phyloP scores from a whole-genome alignment of 176 grass and related monocot genomes.

The Triticum urartu region DNA sequence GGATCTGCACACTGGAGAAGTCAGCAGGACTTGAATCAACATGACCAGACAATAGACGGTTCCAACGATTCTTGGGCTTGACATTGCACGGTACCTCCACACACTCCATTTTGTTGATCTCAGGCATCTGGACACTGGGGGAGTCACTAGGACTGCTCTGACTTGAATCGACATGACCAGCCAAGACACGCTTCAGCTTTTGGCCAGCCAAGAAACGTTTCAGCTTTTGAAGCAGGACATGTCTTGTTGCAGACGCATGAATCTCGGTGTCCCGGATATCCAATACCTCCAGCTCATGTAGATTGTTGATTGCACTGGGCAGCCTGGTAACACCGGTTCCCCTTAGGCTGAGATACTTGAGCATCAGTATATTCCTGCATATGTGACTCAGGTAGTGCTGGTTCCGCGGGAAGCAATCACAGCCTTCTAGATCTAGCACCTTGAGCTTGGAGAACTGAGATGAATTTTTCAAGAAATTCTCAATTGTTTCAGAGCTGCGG shows the following conservation, averaged over 20 bases:
- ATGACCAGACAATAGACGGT: neutral
- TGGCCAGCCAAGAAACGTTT: slow-evolving; percentile 29
- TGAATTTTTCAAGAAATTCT: neutral
- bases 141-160: neutral
- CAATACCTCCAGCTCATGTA: slow-evolving; percentile 22
- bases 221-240: neutral
- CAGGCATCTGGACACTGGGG: too few relatives aligned
- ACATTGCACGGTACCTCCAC: too few relatives aligned
- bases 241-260: neutral
- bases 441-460: neutral
- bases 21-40: neutral
- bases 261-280: slow-evolving; percentile 24
- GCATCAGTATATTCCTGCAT: neutral
- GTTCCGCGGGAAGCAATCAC: neutral
- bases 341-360: slow-evolving; percentile 27
- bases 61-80: neutral
- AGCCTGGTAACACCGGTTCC: neutral
- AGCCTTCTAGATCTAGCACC: slow-evolving; percentile 25
- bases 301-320: slow-evolving; percentile 14
- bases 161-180: neutral
- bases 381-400: neutral
- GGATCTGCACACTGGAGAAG: neutral
- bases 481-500: neutral
- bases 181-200: too few relatives aligned
- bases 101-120: too few relatives aligned